Base-by-base conservation (phyloP, 768 basidiomycete species). In the Naganishia vaughanmartiniae region DNA sequence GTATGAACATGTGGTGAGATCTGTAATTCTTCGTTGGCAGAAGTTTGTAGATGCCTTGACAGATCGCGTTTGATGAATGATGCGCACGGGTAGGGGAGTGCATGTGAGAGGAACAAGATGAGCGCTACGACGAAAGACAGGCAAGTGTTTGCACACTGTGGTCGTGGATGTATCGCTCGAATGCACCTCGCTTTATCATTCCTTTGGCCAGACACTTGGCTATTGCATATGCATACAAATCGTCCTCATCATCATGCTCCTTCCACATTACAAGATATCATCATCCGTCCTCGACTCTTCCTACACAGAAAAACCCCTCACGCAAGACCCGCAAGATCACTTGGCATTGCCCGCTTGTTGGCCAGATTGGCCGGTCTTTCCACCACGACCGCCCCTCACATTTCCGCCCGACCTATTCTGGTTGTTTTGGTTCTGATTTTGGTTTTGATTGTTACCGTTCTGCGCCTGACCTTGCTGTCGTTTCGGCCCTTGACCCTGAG, bases 11-110 rank as follows among this genome's bases (percentile, higher is more conserved):
- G 65, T 75, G 5, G 75, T 80, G 10, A 70, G 74, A 51, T 75
- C 76, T 63, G 72, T 76, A 2, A 73, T 80, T 14, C 60, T 66
- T 54, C 63, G 79, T 31, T 80, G 79, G 79, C 74, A 79, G 69
- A 56, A 69, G 36, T 80, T 78, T 58, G 70, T 80, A 26, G 33
- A 53, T 14, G 42, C 42, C 17, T 42, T 42, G 42, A 7, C 42
- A 42, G 15, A 9, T 15, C 42, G 42, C 10, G 42, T 42, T 2
- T 42, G 42, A 42, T 7, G 42, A 42, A 42, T 7, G 42, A 11
- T 15, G 42, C 14, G 15, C 42, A 42, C 2, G 14, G 2, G 42
- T 2, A 42, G 17, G 42, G 42, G 42, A 42, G 12, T 36, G 36
- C 12, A 5, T 36, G 12, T 36, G 5, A 12, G 36, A 12, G 36